Evolutionary conservation across 2,329 filamentous ascomycete species (phyloP).

Genomic region (Paracorniculantispora psalliotae): DNA sequence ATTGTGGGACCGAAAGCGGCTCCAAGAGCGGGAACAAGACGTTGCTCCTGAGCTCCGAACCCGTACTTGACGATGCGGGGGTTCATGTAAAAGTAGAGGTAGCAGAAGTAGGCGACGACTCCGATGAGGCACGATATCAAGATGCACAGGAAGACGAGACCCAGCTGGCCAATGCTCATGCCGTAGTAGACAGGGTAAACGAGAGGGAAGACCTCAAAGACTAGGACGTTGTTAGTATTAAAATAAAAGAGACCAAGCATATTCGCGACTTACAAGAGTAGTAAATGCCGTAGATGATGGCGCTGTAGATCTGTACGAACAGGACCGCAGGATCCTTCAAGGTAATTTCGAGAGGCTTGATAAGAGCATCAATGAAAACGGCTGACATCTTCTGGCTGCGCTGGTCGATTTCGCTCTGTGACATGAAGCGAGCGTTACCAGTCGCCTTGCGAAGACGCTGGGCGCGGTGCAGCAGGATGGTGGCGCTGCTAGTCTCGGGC

Average conservation of each 20-base stretch:
- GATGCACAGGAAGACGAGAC: constrained; percentile 57
- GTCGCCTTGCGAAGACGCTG: constrained; percentile 56
- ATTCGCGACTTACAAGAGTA: constrained; percentile 43
- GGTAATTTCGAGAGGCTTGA: constrained; percentile 57
- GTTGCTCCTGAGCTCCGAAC: constrained; percentile 47
- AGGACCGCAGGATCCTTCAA: constrained; percentile 57
- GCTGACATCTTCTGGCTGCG: constrained; percentile 43
- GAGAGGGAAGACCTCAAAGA: constrained; percentile 62
- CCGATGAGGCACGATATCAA: constrained; percentile 53
- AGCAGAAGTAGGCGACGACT: constrained; percentile 43
- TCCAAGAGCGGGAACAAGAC: constrained; percentile 50
- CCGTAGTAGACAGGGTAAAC: constrained; percentile 56
- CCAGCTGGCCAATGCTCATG: constrained; percentile 54
- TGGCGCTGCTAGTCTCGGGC: constrained; percentile 57
- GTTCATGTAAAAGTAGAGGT: constrained; percentile 48
- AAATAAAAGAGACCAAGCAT: not conserved
- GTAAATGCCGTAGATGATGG: constrained; percentile 58
- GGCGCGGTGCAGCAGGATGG: constrained; percentile 57
- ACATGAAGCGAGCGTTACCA: constrained; percentile 50
- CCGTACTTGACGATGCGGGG: constrained; percentile 45
- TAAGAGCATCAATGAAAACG: constrained; percentile 50
- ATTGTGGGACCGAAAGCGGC: constrained; percentile 49
- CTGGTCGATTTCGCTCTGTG: constrained; percentile 61
- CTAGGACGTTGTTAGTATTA: constrained; percentile 20
- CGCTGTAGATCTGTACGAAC: constrained; percentile 58